Evolutionary conservation across 2,329 filamentous ascomycete genomes (phyloP).

Genomic region (Cladorrhinum sp.): DNA sequence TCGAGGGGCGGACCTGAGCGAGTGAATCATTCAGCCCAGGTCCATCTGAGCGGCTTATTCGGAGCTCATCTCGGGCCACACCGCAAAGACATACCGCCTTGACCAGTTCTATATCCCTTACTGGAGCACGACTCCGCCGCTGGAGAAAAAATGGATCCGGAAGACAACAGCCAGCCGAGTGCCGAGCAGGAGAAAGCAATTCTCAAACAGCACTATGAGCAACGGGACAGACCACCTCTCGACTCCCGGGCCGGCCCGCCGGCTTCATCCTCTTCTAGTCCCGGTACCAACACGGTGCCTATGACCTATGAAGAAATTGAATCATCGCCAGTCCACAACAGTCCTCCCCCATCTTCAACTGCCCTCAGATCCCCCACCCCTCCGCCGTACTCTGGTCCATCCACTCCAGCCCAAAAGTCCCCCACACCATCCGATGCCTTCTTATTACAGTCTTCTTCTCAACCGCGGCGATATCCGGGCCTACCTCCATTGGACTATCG

Average conservation of each 20-base stretch:
- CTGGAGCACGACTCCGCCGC: not conserved
- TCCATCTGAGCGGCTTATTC: not conserved
- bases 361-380: conserved; percentile 24
- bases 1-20: no score
- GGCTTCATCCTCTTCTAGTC: conserved; percentile 1
- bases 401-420: conserved; percentile 21
- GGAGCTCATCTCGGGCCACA: not conserved
- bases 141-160: not conserved
- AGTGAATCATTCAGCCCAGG: not conserved
- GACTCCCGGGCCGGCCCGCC: conserved; percentile 9
- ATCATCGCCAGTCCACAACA: conserved; percentile 1
- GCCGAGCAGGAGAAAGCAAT: not conserved
- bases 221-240: not conserved
- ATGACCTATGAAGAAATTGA: conserved; percentile 21
- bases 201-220: not conserved
- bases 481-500: conserved; percentile 50
- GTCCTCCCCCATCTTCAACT: not conserved
- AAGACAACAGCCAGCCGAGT: not conserved
- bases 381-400: conserved; percentile 37
- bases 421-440: not conserved
- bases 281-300: conserved; percentile 21
- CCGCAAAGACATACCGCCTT: not conserved
- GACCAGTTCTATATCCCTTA: not conserved
- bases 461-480: conserved; percentile 43
- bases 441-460: not conserved